phyloP scores from a whole-genome alignment of 1,284 basidiomycete genomes.

The Pseudozyma sp. region DNA sequence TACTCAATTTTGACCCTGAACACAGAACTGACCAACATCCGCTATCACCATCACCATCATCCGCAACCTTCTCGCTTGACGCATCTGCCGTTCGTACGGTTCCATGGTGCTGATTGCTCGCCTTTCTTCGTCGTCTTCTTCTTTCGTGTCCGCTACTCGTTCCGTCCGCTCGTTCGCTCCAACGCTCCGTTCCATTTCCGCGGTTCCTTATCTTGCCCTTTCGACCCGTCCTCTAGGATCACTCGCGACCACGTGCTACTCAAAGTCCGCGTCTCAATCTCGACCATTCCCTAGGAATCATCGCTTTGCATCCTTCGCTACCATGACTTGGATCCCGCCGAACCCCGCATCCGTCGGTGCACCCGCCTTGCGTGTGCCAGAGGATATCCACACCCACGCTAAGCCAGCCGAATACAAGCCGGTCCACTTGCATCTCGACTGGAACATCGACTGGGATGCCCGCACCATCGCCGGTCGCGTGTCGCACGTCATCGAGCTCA shows the following conservation, averaged over 20 bases:
- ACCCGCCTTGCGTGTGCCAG: constrained; percentile 40
- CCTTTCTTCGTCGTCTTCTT: background rate
- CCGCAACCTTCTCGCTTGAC: background rate
- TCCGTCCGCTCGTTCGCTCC: constrained; percentile 41
- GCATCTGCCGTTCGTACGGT: constrained; percentile 19
- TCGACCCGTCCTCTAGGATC: constrained; percentile 2
- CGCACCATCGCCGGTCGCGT: constrained; percentile 80
- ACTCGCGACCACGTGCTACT: background rate
- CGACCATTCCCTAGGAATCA: background rate
- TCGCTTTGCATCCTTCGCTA: constrained; percentile 6
- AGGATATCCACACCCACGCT: constrained; percentile 62
- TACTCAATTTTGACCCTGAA: background rate
- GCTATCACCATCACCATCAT: constrained; percentile 6
- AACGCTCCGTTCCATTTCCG: constrained; percentile 16
- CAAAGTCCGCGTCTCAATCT: background rate
- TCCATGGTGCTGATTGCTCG: constrained; percentile 32
- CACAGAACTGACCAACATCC: background rate
- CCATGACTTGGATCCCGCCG: constrained; percentile 60
- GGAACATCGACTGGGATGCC: constrained; percentile 82
- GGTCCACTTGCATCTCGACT: constrained; percentile 74
- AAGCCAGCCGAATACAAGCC: constrained; percentile 60
- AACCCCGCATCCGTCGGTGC: constrained; percentile 58
- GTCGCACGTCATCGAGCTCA: constrained; percentile 76
- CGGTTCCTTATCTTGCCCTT: constrained; percentile 1
- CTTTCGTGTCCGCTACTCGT: constrained; percentile 13